Evolutionary conservation across 2,329 filamentous ascomycete genomes (phyloP).

Genomic region (Purpureocillium takamizusanense): DNA sequence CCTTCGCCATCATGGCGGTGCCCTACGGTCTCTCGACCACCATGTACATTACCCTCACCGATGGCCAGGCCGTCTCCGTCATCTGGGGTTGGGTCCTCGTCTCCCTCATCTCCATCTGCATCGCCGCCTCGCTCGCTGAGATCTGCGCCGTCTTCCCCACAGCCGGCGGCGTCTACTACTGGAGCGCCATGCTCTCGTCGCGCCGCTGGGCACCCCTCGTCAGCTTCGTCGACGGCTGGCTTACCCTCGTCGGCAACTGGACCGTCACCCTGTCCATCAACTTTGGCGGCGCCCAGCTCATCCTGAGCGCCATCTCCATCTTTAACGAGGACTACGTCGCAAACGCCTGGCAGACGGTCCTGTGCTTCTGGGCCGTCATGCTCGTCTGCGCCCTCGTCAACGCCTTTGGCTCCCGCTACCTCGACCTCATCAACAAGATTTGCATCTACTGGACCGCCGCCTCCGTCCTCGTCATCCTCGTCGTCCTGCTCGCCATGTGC

Average conservation of each 20-base stretch:
- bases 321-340: slow-evolving; percentile 51
- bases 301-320: slow-evolving; percentile 59
- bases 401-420: slow-evolving; percentile 46
- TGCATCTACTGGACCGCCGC: slow-evolving; percentile 66
- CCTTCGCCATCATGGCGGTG: slow-evolving; percentile 42
- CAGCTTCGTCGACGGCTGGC: slow-evolving; percentile 68
- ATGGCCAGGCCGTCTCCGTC: slow-evolving; percentile 63
- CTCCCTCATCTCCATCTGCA: slow-evolving; percentile 61
- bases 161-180: slow-evolving; percentile 61
- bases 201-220: slow-evolving; percentile 52
- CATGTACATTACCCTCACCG: slow-evolving; percentile 48
- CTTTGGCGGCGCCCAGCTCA: slow-evolving; percentile 60
- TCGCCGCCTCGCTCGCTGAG: slow-evolving; percentile 63
- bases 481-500: slow-evolving; percentile 58
- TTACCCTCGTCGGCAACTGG: slow-evolving; percentile 64
- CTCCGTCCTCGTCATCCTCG: slow-evolving; percentile 61
- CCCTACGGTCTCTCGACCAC: slow-evolving; percentile 41
- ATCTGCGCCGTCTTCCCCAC: slow-evolving; percentile 59
- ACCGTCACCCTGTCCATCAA: slow-evolving; percentile 62
- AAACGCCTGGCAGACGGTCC: slow-evolving; percentile 62
- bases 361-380: slow-evolving; percentile 63
- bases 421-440: slow-evolving; percentile 60
- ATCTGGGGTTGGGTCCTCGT: slow-evolving; percentile 61
- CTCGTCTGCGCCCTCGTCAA: slow-evolving; percentile 57
- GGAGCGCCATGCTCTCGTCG: slow-evolving; percentile 59